Conservation (phyloP, 2,329 filamentous ascomycete species). For the Nemania abortiva region DNA sequence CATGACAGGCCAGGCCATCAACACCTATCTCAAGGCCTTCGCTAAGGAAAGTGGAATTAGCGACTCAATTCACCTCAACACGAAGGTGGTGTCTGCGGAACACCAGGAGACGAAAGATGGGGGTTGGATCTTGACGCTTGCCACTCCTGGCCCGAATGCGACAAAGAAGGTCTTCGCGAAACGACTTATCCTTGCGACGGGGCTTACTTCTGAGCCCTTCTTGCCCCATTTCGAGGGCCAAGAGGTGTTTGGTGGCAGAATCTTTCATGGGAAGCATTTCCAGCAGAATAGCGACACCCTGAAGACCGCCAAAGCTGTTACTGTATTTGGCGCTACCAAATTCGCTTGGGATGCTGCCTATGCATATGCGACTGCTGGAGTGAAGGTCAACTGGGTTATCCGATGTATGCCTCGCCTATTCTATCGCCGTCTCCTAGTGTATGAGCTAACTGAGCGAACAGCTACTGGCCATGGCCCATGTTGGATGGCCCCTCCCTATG, state of each 20-base stretch:
- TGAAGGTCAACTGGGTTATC: slow-evolving; percentile 69
- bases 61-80: slow-evolving; percentile 62
- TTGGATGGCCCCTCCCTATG: slow-evolving; percentile 64
- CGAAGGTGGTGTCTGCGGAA: slow-evolving; percentile 62
- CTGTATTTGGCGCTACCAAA: slow-evolving; percentile 71
- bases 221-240: slow-evolving; percentile 64
- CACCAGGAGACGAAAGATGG: slow-evolving; percentile 59
- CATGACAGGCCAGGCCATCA: slow-evolving; percentile 67
- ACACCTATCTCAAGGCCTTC: slow-evolving; percentile 69
- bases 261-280: slow-evolving; percentile 71
- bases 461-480: slow-evolving; percentile 65
- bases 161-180: slow-evolving; percentile 52
- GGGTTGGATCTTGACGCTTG: slow-evolving; percentile 50
- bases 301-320: slow-evolving; percentile 56
- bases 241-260: slow-evolving; percentile 61
- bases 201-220: slow-evolving; percentile 68
- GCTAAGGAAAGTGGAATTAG: slow-evolving; percentile 65
- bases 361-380: slow-evolving; percentile 64
- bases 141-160: slow-evolving; percentile 18
- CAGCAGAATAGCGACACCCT: slow-evolving; percentile 50
- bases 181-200: slow-evolving; percentile 72
- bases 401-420: slow-evolving; percentile 50
- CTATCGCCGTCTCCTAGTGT: not conserved
- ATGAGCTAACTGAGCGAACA: slow-evolving; percentile 20
- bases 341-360: slow-evolving; percentile 74